Evolutionary conservation across 208 protist genomes (phyloP).

Genomic region (Trypanosoma theileri): DNA sequence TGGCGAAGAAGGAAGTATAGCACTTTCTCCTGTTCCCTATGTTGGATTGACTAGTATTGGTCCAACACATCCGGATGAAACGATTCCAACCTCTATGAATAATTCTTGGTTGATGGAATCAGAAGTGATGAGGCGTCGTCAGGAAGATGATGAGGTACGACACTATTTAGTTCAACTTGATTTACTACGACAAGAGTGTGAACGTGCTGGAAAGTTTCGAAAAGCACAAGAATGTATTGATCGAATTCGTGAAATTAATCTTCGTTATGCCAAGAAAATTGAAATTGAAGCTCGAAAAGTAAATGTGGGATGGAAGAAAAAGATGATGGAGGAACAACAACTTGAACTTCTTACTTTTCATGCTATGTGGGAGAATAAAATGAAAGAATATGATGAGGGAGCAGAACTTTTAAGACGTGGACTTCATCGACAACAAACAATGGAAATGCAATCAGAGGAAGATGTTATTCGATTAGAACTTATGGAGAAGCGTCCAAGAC

Average conservation of each 20-base stretch:
- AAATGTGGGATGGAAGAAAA: conserved; percentile 28
- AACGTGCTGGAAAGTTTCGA: conserved; percentile 31
- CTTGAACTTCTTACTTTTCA: conserved; percentile 42
- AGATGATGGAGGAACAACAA: conserved; percentile 33
- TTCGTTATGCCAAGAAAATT: conserved; percentile 42
- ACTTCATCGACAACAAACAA: conserved; percentile 33
- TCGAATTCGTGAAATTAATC: conserved; percentile 46
- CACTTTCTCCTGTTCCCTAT: neutral
- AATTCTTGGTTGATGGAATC: conserved; percentile 3
- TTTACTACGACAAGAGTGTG: conserved; percentile 44
- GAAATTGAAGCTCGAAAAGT: conserved; percentile 27
- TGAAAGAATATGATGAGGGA: conserved; percentile 37
- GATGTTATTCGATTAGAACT: conserved; percentile 14
- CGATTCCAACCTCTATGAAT: neutral
- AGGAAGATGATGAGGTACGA: conserved; percentile 38
- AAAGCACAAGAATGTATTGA: conserved; percentile 49
- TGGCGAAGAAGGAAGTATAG: neutral
- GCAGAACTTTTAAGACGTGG: conserved; percentile 32
- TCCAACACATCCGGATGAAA: conserved; percentile 14
- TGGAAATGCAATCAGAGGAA: conserved; percentile 36
- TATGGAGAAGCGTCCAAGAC: conserved; percentile 12
- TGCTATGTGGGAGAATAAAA: conserved; percentile 37
- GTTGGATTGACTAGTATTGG: neutral
- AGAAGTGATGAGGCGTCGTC: conserved; percentile 13
- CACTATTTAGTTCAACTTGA: conserved; percentile 47